phyloP scores from a whole-genome alignment of 805 yeast genomes.

The Metschnikowia kofuensis region DNA sequence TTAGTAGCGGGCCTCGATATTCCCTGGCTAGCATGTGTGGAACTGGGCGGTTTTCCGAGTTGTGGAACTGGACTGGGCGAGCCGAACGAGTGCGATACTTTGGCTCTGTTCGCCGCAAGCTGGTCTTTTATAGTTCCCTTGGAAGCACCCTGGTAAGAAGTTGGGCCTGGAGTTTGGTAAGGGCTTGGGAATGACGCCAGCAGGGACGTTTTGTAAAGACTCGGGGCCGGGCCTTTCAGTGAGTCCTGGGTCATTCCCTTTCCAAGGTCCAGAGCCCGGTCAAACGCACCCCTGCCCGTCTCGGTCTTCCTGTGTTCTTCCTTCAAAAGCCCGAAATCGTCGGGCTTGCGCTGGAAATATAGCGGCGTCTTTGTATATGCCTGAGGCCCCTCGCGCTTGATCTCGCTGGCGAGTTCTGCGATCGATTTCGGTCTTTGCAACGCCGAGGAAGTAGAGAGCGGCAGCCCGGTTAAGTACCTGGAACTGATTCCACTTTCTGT shows the following conservation, averaged over 20 bases:
- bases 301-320: too few species aligned
- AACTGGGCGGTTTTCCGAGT: slow-evolving; percentile 8
- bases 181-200: too few species aligned
- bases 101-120: slow-evolving; percentile 45
- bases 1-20: too few species aligned
- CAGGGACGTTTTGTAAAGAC: neutral
- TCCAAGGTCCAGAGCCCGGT: too few species aligned
- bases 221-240: neutral
- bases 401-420: slow-evolving; percentile 43
- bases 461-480: neutral
- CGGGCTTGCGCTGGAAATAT: slow-evolving; percentile 26
- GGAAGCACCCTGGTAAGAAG: neutral
- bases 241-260: neutral
- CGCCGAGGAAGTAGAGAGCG: neutral
- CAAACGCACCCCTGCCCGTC: too few species aligned
- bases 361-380: slow-evolving; percentile 25
- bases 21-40: neutral
- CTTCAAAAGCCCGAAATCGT: neutral
- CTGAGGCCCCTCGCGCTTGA: slow-evolving; percentile 25
- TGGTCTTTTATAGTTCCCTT: slow-evolving; percentile 40
- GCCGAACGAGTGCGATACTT: slow-evolving; percentile 11
- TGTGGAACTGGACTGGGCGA: slow-evolving; percentile 7
- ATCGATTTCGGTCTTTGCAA: slow-evolving; percentile 32
- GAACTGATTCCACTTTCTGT: too few species aligned
- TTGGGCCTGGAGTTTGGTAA: too few species aligned